Conservation (phyloP, 2,329 filamentous ascomycete genomes). For the Aspergillus fumigatus region DNA sequence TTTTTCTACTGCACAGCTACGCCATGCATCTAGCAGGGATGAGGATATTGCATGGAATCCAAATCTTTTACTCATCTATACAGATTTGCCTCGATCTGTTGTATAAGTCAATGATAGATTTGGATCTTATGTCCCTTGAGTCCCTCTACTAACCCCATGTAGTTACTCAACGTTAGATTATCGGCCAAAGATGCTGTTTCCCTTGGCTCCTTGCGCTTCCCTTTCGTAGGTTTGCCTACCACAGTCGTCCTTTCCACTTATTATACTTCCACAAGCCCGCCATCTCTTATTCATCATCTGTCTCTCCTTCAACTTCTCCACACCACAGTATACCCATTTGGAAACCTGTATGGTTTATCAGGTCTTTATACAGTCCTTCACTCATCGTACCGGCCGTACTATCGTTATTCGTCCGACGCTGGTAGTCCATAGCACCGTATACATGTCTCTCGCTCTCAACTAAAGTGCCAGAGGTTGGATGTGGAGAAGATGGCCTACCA, state of each 20-base stretch:
- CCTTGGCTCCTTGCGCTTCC: not conserved
- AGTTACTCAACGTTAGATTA: too few relatives aligned
- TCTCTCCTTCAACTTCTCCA: not conserved
- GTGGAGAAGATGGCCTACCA: not conserved
- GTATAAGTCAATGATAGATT: not conserved
- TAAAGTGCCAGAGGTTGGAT: not conserved
- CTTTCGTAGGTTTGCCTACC: not conserved
- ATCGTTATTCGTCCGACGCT: not conserved
- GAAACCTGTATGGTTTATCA: not conserved
- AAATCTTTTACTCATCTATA: constrained; percentile 6
- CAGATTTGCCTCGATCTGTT: constrained; percentile 2
- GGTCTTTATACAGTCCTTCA: not conserved
- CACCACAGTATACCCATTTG: not conserved
- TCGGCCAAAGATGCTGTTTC: not conserved
- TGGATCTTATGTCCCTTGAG: not conserved
- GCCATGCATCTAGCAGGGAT: constrained; percentile 26
- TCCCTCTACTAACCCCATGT: not conserved
- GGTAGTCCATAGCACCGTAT: not conserved
- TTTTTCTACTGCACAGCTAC: constrained; percentile 25
- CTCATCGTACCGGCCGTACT: not conserved
- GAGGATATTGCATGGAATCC: constrained; percentile 30
- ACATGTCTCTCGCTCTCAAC: not conserved
- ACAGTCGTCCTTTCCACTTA: not conserved
- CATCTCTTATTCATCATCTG: not conserved
- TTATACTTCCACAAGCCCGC: not conserved